phyloP scores from a whole-genome alignment of 2,329 filamentous ascomycete species.

The Penicillium polonicum region DNA sequence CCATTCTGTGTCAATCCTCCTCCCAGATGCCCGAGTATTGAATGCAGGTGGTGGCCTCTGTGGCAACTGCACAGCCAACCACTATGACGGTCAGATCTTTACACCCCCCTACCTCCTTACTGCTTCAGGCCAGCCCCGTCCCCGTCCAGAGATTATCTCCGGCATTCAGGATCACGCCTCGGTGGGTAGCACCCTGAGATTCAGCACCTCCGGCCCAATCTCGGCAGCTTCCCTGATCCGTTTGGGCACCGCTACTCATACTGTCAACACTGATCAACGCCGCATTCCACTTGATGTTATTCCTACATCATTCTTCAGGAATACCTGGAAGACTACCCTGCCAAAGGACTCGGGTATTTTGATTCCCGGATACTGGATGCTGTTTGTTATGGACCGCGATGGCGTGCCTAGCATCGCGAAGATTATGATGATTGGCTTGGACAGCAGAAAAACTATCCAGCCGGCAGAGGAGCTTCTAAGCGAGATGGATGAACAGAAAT shows the following conservation, averaged over 20 bases:
- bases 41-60: slow-evolving; percentile 57
- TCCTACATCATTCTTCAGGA: neutral
- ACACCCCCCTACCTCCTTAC: slow-evolving; percentile 57
- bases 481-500: neutral
- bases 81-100: slow-evolving; percentile 57
- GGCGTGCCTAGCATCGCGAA: slow-evolving; percentile 5
- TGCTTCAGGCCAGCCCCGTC: slow-evolving; percentile 39
- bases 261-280: slow-evolving; percentile 59
- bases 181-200: slow-evolving; percentile 46
- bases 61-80: slow-evolving; percentile 48
- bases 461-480: neutral
- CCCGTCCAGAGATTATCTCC: slow-evolving; percentile 45
- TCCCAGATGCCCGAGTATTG: slow-evolving; percentile 53
- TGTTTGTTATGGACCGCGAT: slow-evolving; percentile 47
- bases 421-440: slow-evolving; percentile 4
- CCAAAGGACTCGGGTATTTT: slow-evolving; percentile 50
- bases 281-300: slow-evolving; percentile 46
- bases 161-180: slow-evolving; percentile 27
- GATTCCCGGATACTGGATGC: slow-evolving; percentile 54
- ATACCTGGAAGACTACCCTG: slow-evolving; percentile 31
- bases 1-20: slow-evolving; percentile 51
- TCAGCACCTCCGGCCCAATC: slow-evolving; percentile 40
- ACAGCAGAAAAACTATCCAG: neutral
- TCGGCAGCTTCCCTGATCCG: slow-evolving; percentile 46
- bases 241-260: slow-evolving; percentile 53